Evolutionary conservation across 1,284 basidiomycete genomes (phyloP), one percentile per base, ranked within the genome.

Genomic region (Tylopilus orsonianus): DNA sequence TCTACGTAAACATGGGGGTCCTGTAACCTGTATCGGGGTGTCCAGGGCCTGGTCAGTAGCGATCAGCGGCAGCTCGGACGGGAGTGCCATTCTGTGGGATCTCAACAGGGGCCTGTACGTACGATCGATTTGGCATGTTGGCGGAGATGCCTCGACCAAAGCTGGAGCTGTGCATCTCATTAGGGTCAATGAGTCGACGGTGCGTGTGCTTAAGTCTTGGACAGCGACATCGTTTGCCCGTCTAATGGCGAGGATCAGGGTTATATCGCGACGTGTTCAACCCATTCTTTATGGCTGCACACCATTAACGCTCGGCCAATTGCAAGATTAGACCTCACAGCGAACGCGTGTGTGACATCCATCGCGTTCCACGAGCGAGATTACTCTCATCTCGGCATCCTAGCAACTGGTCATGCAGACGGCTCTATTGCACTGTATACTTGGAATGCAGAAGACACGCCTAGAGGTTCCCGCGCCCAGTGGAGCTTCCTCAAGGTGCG

Each of bases 71-170:
- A 89, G 90, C 6, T 78, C 80, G 52, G 93, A 97, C 58, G 87
- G 90, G 1, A 90, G 84, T 50, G 92, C 87, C 0, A 86, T 87
- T 13, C 58, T 97, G 7, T 98, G 95, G 95, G 95, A 97, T 64
- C 75, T 93, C 46, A 97, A 97, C 61, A 77, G 85, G 33, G 83
- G 87, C 13, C 71, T 81, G 1, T 93, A 93, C 56, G 80, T 87
- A 12, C 72, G 85, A 45, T 87, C 87, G 0, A 83, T 93, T 29
- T 81, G 81, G 77, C 86, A 92, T 48, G 78, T 75, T 9, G 71
- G 77, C 22, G 65, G 55, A n/a, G 49, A 50, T 10, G 20, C 13
- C 30, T n/a, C 49, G 34, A 67, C 68, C 5, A 71, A 75, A 32
- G 51, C 66, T 2, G 63, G 72, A 18, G 74, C 80, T 0, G 82